A percentile compares a stretch with the other conserved stretches of the same genome.
Evolutionary conservation across 1,284 basidiomycete genomes (phyloP).

Genomic region (Rhodotorula sp.): DNA sequence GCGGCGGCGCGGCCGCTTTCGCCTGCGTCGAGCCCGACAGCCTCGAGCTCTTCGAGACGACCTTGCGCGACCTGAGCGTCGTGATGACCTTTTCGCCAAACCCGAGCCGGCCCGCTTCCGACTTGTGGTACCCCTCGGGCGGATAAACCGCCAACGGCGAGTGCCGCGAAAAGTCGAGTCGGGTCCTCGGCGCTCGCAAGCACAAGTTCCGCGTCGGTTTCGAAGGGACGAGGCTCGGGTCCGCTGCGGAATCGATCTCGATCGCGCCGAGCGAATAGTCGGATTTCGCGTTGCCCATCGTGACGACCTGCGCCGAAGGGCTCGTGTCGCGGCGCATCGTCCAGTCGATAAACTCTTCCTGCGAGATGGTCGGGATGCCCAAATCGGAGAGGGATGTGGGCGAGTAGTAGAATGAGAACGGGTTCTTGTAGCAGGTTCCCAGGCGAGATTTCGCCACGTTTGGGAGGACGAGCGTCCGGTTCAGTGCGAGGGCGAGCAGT

Average conservation of each 20-base stretch:
- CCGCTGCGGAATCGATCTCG: slow-evolving; percentile 42
- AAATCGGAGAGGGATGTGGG: slow-evolving; percentile 36
- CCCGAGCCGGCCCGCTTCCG: slow-evolving; percentile 23
- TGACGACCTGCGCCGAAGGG: slow-evolving; percentile 44
- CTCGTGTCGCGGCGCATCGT: slow-evolving; percentile 28
- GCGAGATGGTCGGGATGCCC: slow-evolving; percentile 44
- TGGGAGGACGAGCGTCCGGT: slow-evolving; percentile 46
- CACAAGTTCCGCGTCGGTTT: slow-evolving; percentile 45
- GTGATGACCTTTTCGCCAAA: slow-evolving; percentile 44
- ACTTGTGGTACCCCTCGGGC: slow-evolving; percentile 38
- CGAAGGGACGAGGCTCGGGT: slow-evolving; percentile 37
- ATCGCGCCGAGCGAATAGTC: slow-evolving; percentile 39
- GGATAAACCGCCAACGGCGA: slow-evolving; percentile 44
- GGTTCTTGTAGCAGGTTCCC: slow-evolving; percentile 42
- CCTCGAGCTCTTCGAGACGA: slow-evolving; percentile 35
- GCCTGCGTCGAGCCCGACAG: background rate
- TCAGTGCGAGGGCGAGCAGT: slow-evolving; percentile 43
- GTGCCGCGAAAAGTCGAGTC: slow-evolving; percentile 41
- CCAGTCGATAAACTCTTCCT: slow-evolving; percentile 43
- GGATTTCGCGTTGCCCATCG: slow-evolving; percentile 28
- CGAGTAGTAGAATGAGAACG: slow-evolving; percentile 46
- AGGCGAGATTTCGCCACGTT: slow-evolving; percentile 45
- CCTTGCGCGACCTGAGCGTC: slow-evolving; percentile 28
- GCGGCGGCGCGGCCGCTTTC: slow-evolving; percentile 12
- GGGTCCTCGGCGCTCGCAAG: slow-evolving; percentile 35